phyloP scores from a whole-genome alignment of 108 stramenopile genomes.

The Cyclotella cryptica region DNA sequence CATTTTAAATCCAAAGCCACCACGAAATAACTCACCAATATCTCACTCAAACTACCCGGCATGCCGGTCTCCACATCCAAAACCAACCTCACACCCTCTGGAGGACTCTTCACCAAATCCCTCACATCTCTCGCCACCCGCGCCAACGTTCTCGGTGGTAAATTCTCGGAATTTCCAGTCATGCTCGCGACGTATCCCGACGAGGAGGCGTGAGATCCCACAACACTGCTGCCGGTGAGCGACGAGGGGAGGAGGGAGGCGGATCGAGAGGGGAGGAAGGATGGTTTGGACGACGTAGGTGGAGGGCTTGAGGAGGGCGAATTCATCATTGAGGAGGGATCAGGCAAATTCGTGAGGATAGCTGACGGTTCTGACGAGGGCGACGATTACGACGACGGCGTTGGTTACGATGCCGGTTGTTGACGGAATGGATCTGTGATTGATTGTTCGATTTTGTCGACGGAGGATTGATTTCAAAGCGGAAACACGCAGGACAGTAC shows the following conservation, averaged over 20 bases:
- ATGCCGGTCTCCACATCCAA: slow-evolving; percentile 81
- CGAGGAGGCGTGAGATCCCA: background rate
- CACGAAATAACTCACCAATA: slow-evolving; percentile 69
- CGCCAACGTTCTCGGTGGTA: slow-evolving; percentile 89
- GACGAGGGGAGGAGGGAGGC: slow-evolving; percentile 7
- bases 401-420: background rate
- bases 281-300: background rate
- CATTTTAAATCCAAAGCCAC: background rate
- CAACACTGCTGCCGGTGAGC: background rate
- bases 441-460: background rate
- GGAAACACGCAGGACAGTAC: background rate
- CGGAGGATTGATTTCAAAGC: background rate
- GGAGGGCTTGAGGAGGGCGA: background rate
- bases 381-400: background rate
- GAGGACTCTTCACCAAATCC: slow-evolving; percentile 82
- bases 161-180: slow-evolving; percentile 63
- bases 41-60: slow-evolving; percentile 73
- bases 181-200: background rate
- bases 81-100: slow-evolving; percentile 85
- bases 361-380: background rate
- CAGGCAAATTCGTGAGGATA: background rate
- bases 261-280: background rate
- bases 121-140: slow-evolving; percentile 89
- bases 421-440: background rate
- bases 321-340: too few species aligned